These are phyloP conservation scores for Waitea zeae DNA, from an alignment of 1,284 basidiomycete genomes.

Conservation along the genomic window DNA sequence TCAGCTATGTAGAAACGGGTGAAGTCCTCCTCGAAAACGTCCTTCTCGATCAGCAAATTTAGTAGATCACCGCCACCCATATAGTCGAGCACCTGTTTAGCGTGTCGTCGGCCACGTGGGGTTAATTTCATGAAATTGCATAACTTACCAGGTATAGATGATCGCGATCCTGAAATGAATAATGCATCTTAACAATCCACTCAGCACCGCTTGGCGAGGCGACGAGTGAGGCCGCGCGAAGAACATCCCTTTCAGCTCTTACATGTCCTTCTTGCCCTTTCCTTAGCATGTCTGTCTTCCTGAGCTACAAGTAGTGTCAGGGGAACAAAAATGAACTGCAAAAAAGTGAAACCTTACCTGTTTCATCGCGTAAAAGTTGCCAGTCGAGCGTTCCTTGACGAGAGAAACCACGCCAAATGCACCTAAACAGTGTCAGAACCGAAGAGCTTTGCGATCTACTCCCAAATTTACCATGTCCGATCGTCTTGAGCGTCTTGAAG, in stretches of 20 bases:
- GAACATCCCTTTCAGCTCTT: conserved; percentile 77
- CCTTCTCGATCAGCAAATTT: conserved; percentile 86
- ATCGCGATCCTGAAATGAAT: conserved; percentile 85
- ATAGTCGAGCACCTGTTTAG: conserved; percentile 68
- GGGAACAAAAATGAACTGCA: conserved; percentile 5
- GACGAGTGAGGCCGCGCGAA: conserved; percentile 65
- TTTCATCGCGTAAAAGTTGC: conserved; percentile 90
- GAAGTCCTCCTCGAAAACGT: conserved; percentile 88
- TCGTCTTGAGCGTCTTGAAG: conserved; percentile 85
- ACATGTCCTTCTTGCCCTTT: conserved; percentile 98
- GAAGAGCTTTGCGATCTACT: conserved; percentile 7
- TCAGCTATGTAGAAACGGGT: conserved; percentile 92
- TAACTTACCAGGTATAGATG: conserved; percentile 78
- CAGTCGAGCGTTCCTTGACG: conserved; percentile 67
- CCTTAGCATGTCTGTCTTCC: conserved; percentile 92
- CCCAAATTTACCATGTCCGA: conserved; percentile 67
- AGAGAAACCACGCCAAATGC: conserved; percentile 95
- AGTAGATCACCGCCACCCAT: conserved; percentile 95
- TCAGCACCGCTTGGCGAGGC: conserved; percentile 54
- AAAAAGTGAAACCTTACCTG: conserved; percentile 34
- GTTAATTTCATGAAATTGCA: neutral
- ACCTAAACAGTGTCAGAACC: conserved; percentile 23
- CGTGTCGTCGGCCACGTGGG: neutral
- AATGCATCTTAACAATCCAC: conserved; percentile 90
- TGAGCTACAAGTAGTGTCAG: too few species aligned